Percentiles rank a stretch among this genome's conserved stretches.
phyloP scores from a whole-genome alignment of 352 stramenopile genomes.

The Phytopythium litorale region DNA sequence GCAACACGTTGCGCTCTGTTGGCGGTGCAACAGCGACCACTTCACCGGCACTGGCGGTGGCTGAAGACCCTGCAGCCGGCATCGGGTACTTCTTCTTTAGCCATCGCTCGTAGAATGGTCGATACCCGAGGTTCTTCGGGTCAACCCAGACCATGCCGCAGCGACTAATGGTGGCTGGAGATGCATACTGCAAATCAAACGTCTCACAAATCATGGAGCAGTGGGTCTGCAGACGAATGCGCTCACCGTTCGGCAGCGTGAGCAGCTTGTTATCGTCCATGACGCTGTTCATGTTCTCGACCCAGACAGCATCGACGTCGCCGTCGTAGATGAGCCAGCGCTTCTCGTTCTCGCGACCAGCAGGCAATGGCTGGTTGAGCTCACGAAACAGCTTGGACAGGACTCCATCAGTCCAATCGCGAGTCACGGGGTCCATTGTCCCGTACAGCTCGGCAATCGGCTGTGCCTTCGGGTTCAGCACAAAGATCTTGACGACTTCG shows the following conservation, averaged over 20 bases:
- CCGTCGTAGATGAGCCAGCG: slow-evolving; percentile 96
- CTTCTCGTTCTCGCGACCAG: slow-evolving; percentile 91
- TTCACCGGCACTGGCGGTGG: neutral
- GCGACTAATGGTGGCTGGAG: slow-evolving; percentile 92
- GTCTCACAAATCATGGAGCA: slow-evolving; percentile 95
- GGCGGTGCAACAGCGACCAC: slow-evolving; percentile 17
- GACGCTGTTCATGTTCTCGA: slow-evolving; percentile 98
- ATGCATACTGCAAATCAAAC: slow-evolving; percentile 95
- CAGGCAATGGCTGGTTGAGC: slow-evolving; percentile 90
- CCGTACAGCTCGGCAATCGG: slow-evolving; percentile 93
- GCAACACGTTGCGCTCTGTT: slow-evolving; percentile 47
- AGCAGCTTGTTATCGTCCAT: slow-evolving; percentile 97
- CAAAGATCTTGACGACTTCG: slow-evolving; percentile 89
- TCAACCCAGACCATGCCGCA: slow-evolving; percentile 98
- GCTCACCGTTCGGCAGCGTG: slow-evolving; percentile 94
- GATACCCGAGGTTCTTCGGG: slow-evolving; percentile 94
- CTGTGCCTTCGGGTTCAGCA: slow-evolving; percentile 94
- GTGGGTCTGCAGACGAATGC: slow-evolving; percentile 91
- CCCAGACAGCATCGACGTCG: slow-evolving; percentile 95
- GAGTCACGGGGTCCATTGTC: slow-evolving; percentile 93
- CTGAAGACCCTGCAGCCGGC: slow-evolving; percentile 3
- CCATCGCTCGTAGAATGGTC: slow-evolving; percentile 94
- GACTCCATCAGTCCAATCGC: slow-evolving; percentile 95
- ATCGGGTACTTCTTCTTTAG: slow-evolving; percentile 87
- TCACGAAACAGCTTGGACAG: slow-evolving; percentile 94